Base-by-base conservation (phyloP, 2,329 filamentous ascomycete species). In the Hypomyces rosellus region DNA sequence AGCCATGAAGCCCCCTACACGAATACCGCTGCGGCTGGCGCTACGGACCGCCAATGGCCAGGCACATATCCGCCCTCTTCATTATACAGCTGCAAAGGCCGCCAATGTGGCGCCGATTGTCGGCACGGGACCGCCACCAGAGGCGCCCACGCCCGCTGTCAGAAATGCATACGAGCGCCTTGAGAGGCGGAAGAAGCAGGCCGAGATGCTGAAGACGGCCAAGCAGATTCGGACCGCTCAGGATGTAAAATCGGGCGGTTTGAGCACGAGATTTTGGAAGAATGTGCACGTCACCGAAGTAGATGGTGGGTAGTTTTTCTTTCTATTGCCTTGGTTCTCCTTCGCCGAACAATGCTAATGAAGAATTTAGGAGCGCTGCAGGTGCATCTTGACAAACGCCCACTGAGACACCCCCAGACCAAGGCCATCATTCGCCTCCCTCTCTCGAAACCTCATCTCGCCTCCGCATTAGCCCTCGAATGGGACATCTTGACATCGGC, bases 401-500 rank as follows among this genome's bases (percentile, higher is more conserved):
- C 90, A 4, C 81, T 99, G 54, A 84, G 91, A 54, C 89, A 88
- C 46, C 87, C 85, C 1, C 76, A 80, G 52, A 84, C 84, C 48
- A 89, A 91, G 64, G 65, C 79, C 38, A 74, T 89, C 55, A 74
- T 99, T 59, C 80, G 77, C 2, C 62, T 97, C 25, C 91, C 93
- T 0, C 61, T 72, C 2, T 79, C 77, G 50, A 97, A 96, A 71
- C 84, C 83, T 33, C 80, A 89, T 61, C 85, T 97, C 37, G 92
- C 92, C 20, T 78, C 84, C 41, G 88, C 89, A 50, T 84, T 99
- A 55, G 93, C 92, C 3, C 72, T 95, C 41, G 93, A 99, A 74
- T 99, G 93, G 93, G 91, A 96, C 65, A 76, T 86, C 45, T 78
- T 99, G 54, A 78, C 84, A 20, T 88, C 87, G 13, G 83, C 87